Evolutionary conservation across 1,139 yeast species (phyloP).

Genomic region (Saccharomyces hybrid): DNA sequence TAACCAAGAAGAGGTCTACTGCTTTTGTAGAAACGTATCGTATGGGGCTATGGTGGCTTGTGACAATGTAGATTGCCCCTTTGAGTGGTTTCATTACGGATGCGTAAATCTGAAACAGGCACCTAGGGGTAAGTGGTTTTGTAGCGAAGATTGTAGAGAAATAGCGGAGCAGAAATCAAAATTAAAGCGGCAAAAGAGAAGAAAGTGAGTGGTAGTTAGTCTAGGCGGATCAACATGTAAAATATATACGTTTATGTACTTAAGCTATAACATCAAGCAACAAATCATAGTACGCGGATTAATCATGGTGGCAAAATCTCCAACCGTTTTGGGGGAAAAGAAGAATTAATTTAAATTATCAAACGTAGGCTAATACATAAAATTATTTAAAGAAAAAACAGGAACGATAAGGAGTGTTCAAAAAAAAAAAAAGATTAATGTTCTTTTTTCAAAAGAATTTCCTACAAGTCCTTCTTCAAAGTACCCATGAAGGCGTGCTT

Average conservation of each 20-base stretch:
- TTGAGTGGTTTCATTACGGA: constrained; percentile 75
- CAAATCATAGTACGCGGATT: too few species aligned
- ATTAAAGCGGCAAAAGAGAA: constrained; percentile 1
- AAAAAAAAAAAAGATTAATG: constrained; percentile 1
- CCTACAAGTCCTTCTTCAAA: constrained; percentile 81
- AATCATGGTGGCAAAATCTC: neutral
- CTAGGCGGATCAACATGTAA: neutral
- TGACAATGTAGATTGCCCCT: constrained; percentile 72
- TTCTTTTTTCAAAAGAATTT: constrained; percentile 5
- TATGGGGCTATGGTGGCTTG: constrained; percentile 93
- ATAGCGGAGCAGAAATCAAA: constrained; percentile 8
- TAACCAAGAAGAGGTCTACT: constrained; percentile 40
- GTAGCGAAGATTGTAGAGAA: constrained; percentile 56
- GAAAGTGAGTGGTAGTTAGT: neutral
- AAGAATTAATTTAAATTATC: neutral
- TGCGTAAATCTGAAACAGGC: constrained; percentile 81
- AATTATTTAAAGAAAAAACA: constrained; percentile 3
- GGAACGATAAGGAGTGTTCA: constrained; percentile 2
- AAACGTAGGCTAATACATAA: neutral
- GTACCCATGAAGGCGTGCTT: constrained; percentile 99
- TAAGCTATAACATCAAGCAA: neutral
- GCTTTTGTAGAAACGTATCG: constrained; percentile 78
- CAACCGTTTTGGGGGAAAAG: neutral
- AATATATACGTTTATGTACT: neutral
- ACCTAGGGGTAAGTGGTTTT: constrained; percentile 82